Conservation (phyloP, 2,329 filamentous ascomycete genomes). For the Alternaria atra region DNA sequence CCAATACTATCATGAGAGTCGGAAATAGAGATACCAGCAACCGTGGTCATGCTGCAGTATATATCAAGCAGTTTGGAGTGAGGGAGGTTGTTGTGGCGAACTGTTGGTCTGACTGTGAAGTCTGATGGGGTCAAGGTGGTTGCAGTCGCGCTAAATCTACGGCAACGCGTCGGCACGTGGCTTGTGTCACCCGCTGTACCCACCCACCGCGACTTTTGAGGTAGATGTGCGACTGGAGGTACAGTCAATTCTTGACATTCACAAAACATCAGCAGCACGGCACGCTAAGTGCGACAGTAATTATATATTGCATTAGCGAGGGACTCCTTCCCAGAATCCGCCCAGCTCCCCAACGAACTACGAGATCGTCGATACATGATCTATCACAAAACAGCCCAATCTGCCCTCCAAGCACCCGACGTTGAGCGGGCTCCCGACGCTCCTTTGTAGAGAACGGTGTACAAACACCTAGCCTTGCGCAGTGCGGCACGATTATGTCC, state of each 20-base stretch:
- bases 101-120: background rate
- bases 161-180: constrained; percentile 17
- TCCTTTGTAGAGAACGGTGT: background rate
- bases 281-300: background rate
- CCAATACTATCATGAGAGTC: constrained; percentile 3
- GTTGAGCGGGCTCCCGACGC: constrained; percentile 3
- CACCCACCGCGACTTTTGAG: background rate
- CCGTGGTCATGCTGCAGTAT: background rate
- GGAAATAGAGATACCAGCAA: background rate
- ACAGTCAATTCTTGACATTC: background rate
- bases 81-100: background rate
- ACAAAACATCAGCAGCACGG: background rate
- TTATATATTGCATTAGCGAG: constrained; percentile 10
- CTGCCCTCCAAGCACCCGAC: constrained; percentile 2
- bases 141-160: constrained; percentile 9
- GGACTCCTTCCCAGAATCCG: constrained; percentile 4
- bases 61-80: background rate
- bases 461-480: background rate
- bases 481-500: constrained; percentile 6
- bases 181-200: background rate
- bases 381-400: constrained; percentile 14
- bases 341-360: constrained; percentile 1
- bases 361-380: constrained; percentile 8
- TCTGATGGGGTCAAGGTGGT: background rate
- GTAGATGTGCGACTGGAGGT: background rate